Base-by-base conservation (phyloP, 1,284 basidiomycete species). In the Tylopilus orsonianus region DNA sequence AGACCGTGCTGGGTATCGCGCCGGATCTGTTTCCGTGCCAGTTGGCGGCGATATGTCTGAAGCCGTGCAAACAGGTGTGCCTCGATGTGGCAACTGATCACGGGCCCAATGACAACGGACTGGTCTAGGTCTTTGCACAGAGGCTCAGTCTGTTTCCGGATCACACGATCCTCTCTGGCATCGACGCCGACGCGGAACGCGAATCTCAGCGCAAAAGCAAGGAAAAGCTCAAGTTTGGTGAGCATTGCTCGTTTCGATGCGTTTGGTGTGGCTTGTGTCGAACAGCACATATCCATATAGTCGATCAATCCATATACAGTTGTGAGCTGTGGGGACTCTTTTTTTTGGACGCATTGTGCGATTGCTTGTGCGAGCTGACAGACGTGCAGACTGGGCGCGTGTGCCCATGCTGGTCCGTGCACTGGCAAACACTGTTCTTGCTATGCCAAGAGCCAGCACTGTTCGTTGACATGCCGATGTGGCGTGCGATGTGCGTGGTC, bases 341-440 rank as follows among this genome's bases (percentile, higher is more conserved):
- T 5, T 26, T 40, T 29, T n/a, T n/a, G n/a, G n/a, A n/a, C n/a
- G 0, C 9, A 1, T 39, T 20, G 2, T 0, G 16, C 30, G 0
- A 13, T 10, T 13, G n/a, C 22, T 18, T 6, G 3, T 26, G 19
- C 16, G 18, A 30, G 8, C 23, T 16, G 1, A 27, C 37, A 2
- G 29, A 9, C 37, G 18, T 30, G 2, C 9, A 75, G 73, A 10
- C 35, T 53, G 19, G 32, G 27, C 4, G 67, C 70, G n/a, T 79
- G 76, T 56, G 48, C 53, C 9, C 76, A 78, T 49, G 39, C 53
- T 38, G 77, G 75, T 0, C 54, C 69, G 14, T 77, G 75, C 44
- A 59, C 59, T 24, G 43, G 27, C 1, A 44, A 43, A 0, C 24
- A 44, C 2, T 77, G 77, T 33, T 16, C 19, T 0, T 78, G 77